Conservation (phyloP, 495 filamentous ascomycete species). For the Tuber brumale region DNA sequence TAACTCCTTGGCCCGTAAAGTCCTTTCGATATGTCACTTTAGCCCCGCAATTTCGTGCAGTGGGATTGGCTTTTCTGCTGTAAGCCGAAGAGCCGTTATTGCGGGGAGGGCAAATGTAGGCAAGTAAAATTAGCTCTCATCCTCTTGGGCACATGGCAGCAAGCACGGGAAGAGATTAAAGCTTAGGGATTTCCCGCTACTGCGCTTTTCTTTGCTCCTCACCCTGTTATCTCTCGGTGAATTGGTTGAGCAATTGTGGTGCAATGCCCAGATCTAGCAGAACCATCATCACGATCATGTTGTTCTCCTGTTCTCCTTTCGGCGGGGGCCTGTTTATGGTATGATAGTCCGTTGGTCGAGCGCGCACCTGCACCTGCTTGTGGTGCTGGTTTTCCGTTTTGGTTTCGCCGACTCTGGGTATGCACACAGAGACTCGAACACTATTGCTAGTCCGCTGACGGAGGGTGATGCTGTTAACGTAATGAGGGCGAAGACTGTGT, state of each 20-base stretch:
- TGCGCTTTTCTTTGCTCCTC: neutral
- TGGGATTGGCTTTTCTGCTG: neutral
- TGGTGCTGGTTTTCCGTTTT: slow-evolving; percentile 28
- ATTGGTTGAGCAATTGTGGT: neutral
- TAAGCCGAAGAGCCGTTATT: slow-evolving; percentile 1
- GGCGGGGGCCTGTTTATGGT: slow-evolving; percentile 16
- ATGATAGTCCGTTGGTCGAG: slow-evolving; percentile 16
- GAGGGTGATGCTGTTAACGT: slow-evolving; percentile 44
- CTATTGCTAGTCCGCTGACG: slow-evolving; percentile 47
- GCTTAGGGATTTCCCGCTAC: neutral
- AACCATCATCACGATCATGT: neutral
- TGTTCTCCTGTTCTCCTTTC: slow-evolving; percentile 22
- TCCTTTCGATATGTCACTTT: slow-evolving; percentile 12
- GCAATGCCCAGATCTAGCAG: neutral
- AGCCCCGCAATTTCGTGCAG: slow-evolving; percentile 17
- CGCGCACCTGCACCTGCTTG: slow-evolving; percentile 11
- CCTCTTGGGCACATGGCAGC: neutral
- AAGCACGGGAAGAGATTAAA: slow-evolving; percentile 6
- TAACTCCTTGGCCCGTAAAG: slow-evolving; percentile 4
- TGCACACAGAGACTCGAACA: slow-evolving; percentile 50
- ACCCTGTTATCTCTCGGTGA: neutral
- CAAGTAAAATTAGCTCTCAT: neutral
- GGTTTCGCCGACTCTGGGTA: slow-evolving; percentile 52
- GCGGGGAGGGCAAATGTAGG: neutral
- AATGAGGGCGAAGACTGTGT: slow-evolving; percentile 46